Evolutionary conservation across 352 stramenopile species (phyloP), one percentile per base, ranked within the genome.

Genomic region (Elongisporangium prolatum): DNA sequence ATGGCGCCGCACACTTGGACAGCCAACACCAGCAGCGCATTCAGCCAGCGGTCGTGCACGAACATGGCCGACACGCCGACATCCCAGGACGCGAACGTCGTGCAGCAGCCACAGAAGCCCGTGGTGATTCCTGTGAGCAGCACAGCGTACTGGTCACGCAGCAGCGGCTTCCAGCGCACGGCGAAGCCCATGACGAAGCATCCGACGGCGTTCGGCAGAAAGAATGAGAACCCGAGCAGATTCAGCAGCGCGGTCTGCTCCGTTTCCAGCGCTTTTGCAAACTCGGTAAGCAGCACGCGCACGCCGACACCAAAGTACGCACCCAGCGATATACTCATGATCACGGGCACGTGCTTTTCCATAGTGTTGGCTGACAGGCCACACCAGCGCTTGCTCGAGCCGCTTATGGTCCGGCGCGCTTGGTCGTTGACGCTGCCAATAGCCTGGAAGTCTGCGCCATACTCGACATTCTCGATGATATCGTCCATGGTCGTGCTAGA

Each of bases 71-170:
- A 72, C 3, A 68, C 72, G 6, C 64, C 67, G 2, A 89, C 54
- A 37, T 86, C 74, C 79, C 79, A 89, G 22, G 70, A 81, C 25
- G 79, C 70, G 47, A 89, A 89, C 3, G 79, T 87, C 24, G 79
- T 89, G 59, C 76, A 87, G 60, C 66, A 81, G 53, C 79, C 79
- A 59, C 79, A 89, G 34, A 89, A 89, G 11, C 79, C 79, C n/a
- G 79, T 87, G 13, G 74, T 87, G 50, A 89, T 44, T 20, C 75
- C 76, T 10, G 70, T 80, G 18, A 85, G 63, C 34, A 84, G 65
- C 54, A 75, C 69, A 4, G 75, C 67, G 25, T 82, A 84, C 50
- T 83, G 68, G 1, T 71, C 67, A 3, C 66, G 68, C 20, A 86
- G 54, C 17, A 84, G 65, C n/a, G 71, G 66, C 58, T 75, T 82